Conservation (phyloP, 495 filamentous ascomycete species). For the Neurospora sp. region DNA sequence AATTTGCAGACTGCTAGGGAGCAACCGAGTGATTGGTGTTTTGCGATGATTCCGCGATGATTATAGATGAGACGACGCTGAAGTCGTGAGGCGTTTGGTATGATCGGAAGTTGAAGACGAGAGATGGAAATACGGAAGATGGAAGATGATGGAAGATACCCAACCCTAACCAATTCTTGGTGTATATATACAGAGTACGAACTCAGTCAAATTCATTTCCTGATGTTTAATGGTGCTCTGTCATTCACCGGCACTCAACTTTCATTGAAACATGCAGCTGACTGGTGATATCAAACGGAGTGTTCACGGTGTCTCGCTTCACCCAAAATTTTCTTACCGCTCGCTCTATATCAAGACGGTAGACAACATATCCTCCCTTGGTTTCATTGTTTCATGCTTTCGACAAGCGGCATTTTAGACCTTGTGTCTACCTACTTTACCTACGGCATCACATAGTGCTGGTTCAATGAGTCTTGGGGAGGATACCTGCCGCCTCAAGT, state of each 20-base stretch:
- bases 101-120: neutral
- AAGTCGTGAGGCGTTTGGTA: neutral
- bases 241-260: neutral
- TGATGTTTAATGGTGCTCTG: neutral
- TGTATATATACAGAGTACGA: neutral
- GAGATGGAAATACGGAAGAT: neutral
- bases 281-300: neutral
- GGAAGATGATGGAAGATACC: neutral
- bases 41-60: slow-evolving; percentile 27
- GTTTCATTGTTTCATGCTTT: neutral
- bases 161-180: neutral
- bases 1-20: slow-evolving; percentile 24
- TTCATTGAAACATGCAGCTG: neutral
- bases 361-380: neutral
- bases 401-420: neutral
- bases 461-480: slow-evolving; percentile 13
- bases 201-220: neutral
- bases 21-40: slow-evolving; percentile 29
- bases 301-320: neutral
- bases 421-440: neutral
- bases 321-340: neutral
- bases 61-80: neutral
- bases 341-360: neutral
- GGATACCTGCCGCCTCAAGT: slow-evolving; percentile 28
- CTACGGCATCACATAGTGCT: neutral